phyloP scores from a whole-genome alignment of 2,329 filamentous ascomycete species.

The Calonectria leucothoes region DNA sequence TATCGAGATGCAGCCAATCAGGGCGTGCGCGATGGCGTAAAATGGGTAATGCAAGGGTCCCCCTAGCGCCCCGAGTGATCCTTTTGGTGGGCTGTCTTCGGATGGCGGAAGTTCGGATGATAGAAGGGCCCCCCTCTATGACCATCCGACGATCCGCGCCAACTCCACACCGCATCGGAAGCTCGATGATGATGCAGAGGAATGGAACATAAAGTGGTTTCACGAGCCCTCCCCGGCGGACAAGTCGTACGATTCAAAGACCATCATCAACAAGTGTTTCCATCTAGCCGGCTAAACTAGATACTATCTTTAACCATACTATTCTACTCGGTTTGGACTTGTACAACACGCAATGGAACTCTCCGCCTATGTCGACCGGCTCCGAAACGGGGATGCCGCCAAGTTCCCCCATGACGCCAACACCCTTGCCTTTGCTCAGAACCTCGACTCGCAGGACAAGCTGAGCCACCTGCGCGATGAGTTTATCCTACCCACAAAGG shows the following conservation, averaged over 20 bases:
- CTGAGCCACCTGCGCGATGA: conserved; percentile 72
- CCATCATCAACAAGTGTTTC: background rate
- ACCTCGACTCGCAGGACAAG: conserved; percentile 71
- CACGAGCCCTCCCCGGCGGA: conserved; percentile 28
- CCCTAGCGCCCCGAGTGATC: background rate
- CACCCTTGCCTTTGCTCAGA: conserved; percentile 59
- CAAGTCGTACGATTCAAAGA: conserved; percentile 39
- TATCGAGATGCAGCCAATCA: conserved; percentile 11
- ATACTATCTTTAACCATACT: background rate
- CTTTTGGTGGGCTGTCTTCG: conserved; percentile 14
- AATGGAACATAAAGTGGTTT: conserved; percentile 44
- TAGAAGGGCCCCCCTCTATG: background rate
- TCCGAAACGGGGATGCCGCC: conserved; percentile 54
- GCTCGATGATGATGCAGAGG: background rate
- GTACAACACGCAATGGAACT: conserved; percentile 51
- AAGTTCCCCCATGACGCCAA: conserved; percentile 62
- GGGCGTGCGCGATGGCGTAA: background rate
- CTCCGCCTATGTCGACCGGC: conserved; percentile 49
- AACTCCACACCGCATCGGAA: background rate
- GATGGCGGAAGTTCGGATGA: conserved; percentile 10
- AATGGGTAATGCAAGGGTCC: conserved; percentile 10
- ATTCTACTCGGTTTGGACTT: background rate
- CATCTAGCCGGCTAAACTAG: background rate
- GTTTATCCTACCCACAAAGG: conserved; percentile 82
- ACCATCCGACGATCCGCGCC: conserved; percentile 23